Evolutionary conservation across 2,329 filamentous ascomycete genomes (phyloP), one percentile per base, ranked within the genome.

Genomic region (Boeremia exigua): DNA sequence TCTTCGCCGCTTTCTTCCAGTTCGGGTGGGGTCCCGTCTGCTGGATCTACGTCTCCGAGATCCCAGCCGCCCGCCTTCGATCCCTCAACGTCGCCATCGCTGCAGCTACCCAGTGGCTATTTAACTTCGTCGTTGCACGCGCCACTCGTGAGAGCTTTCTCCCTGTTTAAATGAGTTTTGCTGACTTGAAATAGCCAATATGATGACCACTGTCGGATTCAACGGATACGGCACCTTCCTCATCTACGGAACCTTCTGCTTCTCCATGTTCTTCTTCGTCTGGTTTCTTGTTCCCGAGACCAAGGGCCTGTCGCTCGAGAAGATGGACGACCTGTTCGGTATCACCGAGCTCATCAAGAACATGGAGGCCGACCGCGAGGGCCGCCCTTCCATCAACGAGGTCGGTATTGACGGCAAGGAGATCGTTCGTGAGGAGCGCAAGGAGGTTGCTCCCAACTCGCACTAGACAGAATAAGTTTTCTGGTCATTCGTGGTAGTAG

Each of bases 31-130:
- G 88, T 0, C 86, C 87, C 0, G 86, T 86, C 29, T 89, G 86
- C 76, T 91, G 88, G 88, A 89, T 90, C 67, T 86, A 90, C 66
- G 83, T 89, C 3, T 84, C 83, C 25, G 88, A 91, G 73, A 90
- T 91, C 54, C 87, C 88, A 0, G 86, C 86, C 6, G 86, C 86
- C 0, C 80, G 88, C 30, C 79, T 91, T 7, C 79, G 88, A 51
- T 85, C 84, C 15, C 76, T 88, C 61, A 90, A 90, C 66, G 88
- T 91, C 6, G 83, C 87, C 1, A 79, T 91, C 42, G 88, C 83
- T 0, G 87, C 88, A 0, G 86, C 85, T 17, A 56, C 50, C 12
- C 25, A 91, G 66, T 90, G 88, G 88, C 73, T 91, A 4, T 90
- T 91, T 74, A 91, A 91, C 69, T 89, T 91, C 58, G 83, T 90